These are phyloP conservation scores for Nigrograna mackinnonii DNA, from an alignment of 2,329 filamentous ascomycete genomes.

Conservation along the genomic window DNA sequence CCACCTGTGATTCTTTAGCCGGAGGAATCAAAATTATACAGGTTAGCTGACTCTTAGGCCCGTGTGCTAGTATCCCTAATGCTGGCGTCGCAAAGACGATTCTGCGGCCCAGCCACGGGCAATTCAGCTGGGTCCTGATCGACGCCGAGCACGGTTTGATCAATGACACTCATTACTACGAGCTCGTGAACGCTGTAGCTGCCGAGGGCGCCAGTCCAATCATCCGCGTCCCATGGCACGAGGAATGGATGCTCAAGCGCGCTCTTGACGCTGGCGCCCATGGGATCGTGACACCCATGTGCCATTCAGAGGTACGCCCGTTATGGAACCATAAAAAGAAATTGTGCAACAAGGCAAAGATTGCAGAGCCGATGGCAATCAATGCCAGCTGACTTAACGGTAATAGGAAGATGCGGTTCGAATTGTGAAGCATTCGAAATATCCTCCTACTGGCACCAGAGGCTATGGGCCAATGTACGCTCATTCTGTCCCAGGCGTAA, in stretches of 20 bases:
- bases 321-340: constrained; percentile 30
- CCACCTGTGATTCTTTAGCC: too few species aligned
- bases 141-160: constrained; percentile 47
- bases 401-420: not conserved
- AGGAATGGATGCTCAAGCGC: constrained; percentile 46
- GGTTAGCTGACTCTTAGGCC: too few species aligned
- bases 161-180: constrained; percentile 42
- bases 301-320: constrained; percentile 1
- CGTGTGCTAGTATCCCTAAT: too few species aligned
- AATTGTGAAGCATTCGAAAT: not conserved
- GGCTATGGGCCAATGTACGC: not conserved
- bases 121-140: constrained; percentile 46
- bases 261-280: constrained; percentile 43
- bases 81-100: too few species aligned
- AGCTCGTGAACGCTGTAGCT: constrained; percentile 27
- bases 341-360: too few species aligned
- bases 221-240: constrained; percentile 36
- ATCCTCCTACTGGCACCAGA: not conserved
- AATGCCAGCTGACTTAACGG: too few species aligned
- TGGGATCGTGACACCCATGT: constrained; percentile 40
- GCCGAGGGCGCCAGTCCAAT: constrained; percentile 30
- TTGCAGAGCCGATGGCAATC: too few species aligned
- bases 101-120: too few species aligned
- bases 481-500: not conserved
- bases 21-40: too few species aligned